phyloP scores from a whole-genome alignment of 2,329 filamentous ascomycete genomes.

The Penicillium glabrum region DNA sequence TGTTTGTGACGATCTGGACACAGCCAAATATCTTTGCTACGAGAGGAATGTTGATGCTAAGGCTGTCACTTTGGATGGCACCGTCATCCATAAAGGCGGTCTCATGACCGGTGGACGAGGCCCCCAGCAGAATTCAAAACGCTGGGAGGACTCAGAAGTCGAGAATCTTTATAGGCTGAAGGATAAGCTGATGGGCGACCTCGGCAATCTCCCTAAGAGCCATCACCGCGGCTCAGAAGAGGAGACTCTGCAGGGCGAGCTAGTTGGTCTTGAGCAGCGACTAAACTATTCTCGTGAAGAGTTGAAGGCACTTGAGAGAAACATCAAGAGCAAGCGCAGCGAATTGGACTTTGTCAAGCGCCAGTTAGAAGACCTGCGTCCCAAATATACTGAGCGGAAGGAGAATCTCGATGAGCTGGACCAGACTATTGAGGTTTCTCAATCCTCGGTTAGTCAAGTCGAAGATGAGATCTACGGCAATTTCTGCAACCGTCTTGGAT shows the following conservation, averaged over 20 bases:
- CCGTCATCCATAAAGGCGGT: conserved; percentile 93
- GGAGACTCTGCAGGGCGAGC: conserved; percentile 75
- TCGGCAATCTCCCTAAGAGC: conserved; percentile 75
- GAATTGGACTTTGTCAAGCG: conserved; percentile 72
- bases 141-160: conserved; percentile 87
- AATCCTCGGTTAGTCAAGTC: conserved; percentile 70
- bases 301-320: conserved; percentile 74
- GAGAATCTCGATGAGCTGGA: conserved; percentile 65
- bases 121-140: conserved; percentile 71
- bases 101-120: conserved; percentile 94
- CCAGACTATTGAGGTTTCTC: conserved; percentile 55
- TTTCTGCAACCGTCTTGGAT: conserved; percentile 86
- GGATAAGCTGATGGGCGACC: conserved; percentile 73
- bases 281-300: conserved; percentile 72
- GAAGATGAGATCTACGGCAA: conserved; percentile 83
- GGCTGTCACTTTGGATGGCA: conserved; percentile 92
- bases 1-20: conserved; percentile 82
- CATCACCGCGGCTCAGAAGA: conserved; percentile 76
- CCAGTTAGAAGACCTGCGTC: conserved; percentile 73
- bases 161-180: conserved; percentile 77
- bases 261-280: conserved; percentile 76
- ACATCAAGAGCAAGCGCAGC: conserved; percentile 78
- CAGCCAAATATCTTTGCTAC: conserved; percentile 89
- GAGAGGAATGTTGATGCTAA: conserved; percentile 83
- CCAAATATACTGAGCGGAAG: conserved; percentile 73